Base-by-base conservation (phyloP, 1,284 basidiomycete species). In the Cryptococcus hybrid region DNA sequence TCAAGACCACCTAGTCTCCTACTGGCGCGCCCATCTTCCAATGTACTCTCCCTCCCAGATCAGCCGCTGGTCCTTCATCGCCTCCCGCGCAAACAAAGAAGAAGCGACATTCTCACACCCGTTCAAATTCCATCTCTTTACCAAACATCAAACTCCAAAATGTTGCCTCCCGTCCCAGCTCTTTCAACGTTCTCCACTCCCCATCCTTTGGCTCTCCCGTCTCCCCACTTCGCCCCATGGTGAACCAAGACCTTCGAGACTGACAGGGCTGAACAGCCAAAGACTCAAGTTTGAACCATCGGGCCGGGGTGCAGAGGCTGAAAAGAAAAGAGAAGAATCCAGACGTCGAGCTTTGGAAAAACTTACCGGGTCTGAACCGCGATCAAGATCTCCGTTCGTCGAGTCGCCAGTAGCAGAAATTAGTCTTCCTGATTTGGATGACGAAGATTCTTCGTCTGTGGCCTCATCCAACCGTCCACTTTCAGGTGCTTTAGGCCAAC, bases 81-180 rank as follows among this genome's bases (percentile, higher is more conserved):
- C 68, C 70, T 5, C 64, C 69, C 11, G 65, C 66, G 4, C 63
- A 66, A 6, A 59, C 59, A 5, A 54, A 64, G 44, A 69, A 65
- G 52, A 69, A 65, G 51, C 68, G 70, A 4, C 75, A 75, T 56
- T 75, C 73, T 2, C 75, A 77, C 57, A 75, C 70, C 35, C 70
- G 75, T 18, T 77, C 75, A 11, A 70, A 66, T 40, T 77, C 75
- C 39, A 77, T 77, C 48, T 77, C 75, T 1, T 56, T 76, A 1
- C 69, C 74, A 2, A 75, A 74, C 51, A 66, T 74, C 49, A 74
- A 73, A 49, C 62, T 76, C 6, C 64, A 58, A 7, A 48, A 56
- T 11, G 57, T 63, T 38, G n/a, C 38, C 34, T 6, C 36, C 8
- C 61, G 73, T 7, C 69, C 73, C 2, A 54, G 58, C 3, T 74